Base-by-base conservation (phyloP, 257 asterid species). In the Lycium ferocissimum region DNA sequence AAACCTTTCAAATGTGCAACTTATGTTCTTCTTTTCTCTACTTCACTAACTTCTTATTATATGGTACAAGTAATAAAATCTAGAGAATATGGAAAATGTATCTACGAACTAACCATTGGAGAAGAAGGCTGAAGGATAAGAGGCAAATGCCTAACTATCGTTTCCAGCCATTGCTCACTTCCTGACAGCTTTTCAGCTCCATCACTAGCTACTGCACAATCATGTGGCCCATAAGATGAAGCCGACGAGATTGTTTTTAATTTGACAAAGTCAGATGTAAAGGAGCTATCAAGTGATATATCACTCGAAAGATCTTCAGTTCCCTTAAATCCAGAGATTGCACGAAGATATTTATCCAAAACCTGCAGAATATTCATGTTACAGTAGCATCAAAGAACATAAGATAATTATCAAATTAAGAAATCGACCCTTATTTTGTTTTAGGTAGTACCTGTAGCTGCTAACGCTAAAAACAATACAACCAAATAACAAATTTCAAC, bases 341-440 rank as follows among this genome's bases (percentile, higher is more conserved):
- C 99, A 86, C 99, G 99, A 86, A 96, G 97, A 87, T 94, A 91
- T 89, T 94, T 97, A 91, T 96, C 99, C 89, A 96, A 86, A 87
- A 94, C 93, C 99, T 96, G 94, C 76, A 88, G 81, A 26, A 26
- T 26, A 26, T 26, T 26, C 33, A 26, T 26, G 33, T 26, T 26
- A 26, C 33, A 26, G 33, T 26, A 26, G 33, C 33, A 26, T 26
- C 33, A 26, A 26, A 26, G 33, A 78, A 33, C 65, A 78, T 53
- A 14, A 53, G 43, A 53, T 22, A 53, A 22, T 22, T 26, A 53
- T 65, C 82, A 8, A 70, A 54, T 26, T 53, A 15, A 26, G 47
- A 26, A 76, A 76, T 35, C 15, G 14, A 13, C 14, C 82, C 63
- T 3, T 49, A 26, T 76, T n/a, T 70, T 70, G 15, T 53, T 4